Percentiles rank a stretch among this genome's conserved stretches.
Evolutionary conservation across 139 green algal genomes (phyloP).

Genomic region (Eudorina sp.): DNA sequence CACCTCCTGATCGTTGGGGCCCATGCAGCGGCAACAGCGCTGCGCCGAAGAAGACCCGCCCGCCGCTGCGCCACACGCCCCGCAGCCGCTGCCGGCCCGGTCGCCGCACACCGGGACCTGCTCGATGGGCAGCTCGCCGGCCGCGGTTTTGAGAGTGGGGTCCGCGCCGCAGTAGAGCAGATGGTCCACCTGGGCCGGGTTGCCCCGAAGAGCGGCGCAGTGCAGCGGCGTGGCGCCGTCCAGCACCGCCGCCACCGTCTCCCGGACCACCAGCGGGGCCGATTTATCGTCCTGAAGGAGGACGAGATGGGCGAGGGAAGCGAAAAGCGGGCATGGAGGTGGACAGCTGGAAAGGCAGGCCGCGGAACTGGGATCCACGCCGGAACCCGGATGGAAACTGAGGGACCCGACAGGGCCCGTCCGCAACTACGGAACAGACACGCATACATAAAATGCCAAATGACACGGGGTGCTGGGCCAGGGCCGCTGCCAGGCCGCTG

Average conservation of each 20-base stretch:
- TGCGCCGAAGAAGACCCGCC: too few relatives aligned
- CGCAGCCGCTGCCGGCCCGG: not conserved
- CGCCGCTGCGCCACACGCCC: too few relatives aligned
- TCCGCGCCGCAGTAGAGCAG: constrained; percentile 80
- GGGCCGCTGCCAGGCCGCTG: too few relatives aligned
- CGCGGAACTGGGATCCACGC: too few relatives aligned
- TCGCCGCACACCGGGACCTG: constrained; percentile 78
- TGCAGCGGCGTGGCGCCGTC: constrained; percentile 83
- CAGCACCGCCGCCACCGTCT: constrained; percentile 72
- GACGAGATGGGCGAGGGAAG: too few relatives aligned
- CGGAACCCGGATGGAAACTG: too few relatives aligned
- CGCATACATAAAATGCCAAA: too few relatives aligned
- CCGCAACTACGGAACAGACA: too few relatives aligned
- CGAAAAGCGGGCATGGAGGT: too few relatives aligned
- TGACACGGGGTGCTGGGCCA: too few relatives aligned
- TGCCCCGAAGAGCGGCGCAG: constrained; percentile 82
- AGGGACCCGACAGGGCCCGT: too few relatives aligned
- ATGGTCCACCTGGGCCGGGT: constrained; percentile 79
- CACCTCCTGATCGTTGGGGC: constrained; percentile 71
- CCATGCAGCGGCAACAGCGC: constrained; percentile 74
- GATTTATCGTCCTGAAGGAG: constrained; percentile 53
- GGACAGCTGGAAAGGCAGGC: too few relatives aligned
- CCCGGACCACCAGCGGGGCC: constrained; percentile 39
- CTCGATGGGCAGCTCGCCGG: constrained; percentile 80
- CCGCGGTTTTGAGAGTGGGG: constrained; percentile 68